These are phyloP conservation scores for Globisporangium yorkense DNA, from an alignment of 352 stramenopile species.

Conservation along the genomic window DNA sequence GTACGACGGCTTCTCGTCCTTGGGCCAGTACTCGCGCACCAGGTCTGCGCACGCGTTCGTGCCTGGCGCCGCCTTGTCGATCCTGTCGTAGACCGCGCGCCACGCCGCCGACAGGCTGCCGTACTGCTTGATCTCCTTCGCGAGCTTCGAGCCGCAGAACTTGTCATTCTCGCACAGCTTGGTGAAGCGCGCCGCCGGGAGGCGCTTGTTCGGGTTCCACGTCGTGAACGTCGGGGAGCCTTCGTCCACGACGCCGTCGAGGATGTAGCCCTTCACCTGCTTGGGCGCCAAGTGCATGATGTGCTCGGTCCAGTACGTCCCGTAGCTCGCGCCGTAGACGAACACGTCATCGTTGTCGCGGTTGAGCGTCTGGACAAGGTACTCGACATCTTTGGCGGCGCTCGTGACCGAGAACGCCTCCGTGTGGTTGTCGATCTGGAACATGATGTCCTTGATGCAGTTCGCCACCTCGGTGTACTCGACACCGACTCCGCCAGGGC, in stretches of 20 bases:
- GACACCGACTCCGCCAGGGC: constrained; percentile 15
- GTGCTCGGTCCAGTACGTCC: constrained; percentile 20
- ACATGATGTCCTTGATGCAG: constrained; percentile 29
- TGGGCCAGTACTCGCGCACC: background rate
- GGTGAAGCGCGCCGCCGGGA: constrained; percentile 1
- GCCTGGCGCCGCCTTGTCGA: background rate
- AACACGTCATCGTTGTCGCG: constrained; percentile 13
- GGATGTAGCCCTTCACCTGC: constrained; percentile 23
- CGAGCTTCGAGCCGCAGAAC: constrained; percentile 9
- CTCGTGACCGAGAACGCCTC: constrained; percentile 36
- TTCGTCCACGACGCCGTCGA: constrained; percentile 20
- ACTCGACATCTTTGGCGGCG: constrained; percentile 27
- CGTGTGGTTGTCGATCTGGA: constrained; percentile 30
- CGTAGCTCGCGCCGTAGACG: constrained; percentile 30
- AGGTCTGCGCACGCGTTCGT: constrained; percentile 1
- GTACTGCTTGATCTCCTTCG: constrained; percentile 7
- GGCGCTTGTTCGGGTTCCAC: constrained; percentile 3
- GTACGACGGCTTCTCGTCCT: constrained; percentile 1
- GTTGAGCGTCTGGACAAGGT: constrained; percentile 18
- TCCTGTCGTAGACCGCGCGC: background rate
- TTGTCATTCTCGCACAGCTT: constrained; percentile 6
- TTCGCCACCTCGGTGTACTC: constrained; percentile 17
- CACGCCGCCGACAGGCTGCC: constrained; percentile 4
- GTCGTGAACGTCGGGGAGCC: constrained; percentile 7
- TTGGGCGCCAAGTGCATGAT: constrained; percentile 26